A percentile compares a stretch with the other conserved stretches of the same genome.
Conservation (phyloP, 1,284 basidiomycete species). For the Puccinia polysora region DNA sequence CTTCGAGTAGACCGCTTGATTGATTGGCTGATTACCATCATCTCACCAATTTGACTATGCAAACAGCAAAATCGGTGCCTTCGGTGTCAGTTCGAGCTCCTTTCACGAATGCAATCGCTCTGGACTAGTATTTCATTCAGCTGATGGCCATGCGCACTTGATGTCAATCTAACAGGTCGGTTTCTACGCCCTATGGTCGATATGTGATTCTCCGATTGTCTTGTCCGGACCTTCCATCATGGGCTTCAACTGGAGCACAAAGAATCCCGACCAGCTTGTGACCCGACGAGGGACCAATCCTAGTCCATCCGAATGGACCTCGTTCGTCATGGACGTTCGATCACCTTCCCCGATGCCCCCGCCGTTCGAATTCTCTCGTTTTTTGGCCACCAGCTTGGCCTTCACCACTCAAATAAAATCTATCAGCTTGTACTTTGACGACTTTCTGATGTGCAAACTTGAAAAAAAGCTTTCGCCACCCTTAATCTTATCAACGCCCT, state of each 20-base stretch:
- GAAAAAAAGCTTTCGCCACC: conserved; percentile 66
- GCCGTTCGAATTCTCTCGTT: conserved; percentile 76
- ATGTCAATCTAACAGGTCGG: conserved; percentile 55
- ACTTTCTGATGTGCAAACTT: conserved; percentile 68
- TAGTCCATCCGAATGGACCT: conserved; percentile 63
- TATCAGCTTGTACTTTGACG: conserved; percentile 75
- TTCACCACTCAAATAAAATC: conserved; percentile 80
- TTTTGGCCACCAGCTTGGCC: conserved; percentile 85
- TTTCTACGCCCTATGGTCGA: conserved; percentile 58
- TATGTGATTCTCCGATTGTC: conserved; percentile 79
- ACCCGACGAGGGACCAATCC: conserved; percentile 47
- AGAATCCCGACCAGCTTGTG: conserved; percentile 73
- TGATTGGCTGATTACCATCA: conserved; percentile 46
- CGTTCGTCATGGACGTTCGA: conserved; percentile 82
- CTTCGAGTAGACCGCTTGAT: neutral
- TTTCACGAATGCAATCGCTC: conserved; percentile 53
- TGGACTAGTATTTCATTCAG: too few species aligned
- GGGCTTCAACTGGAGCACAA: conserved; percentile 78
- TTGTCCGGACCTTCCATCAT: conserved; percentile 68
- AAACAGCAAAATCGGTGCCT: conserved; percentile 78
- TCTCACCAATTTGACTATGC: conserved; percentile 73
- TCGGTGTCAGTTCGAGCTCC: conserved; percentile 76
- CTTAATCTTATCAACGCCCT: conserved; percentile 61
- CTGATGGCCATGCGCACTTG: too few species aligned
- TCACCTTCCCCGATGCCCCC: conserved; percentile 77